Evolutionary conservation across 2,329 filamentous ascomycete genomes (phyloP).

Genomic region (Triangularia verruculosa): DNA sequence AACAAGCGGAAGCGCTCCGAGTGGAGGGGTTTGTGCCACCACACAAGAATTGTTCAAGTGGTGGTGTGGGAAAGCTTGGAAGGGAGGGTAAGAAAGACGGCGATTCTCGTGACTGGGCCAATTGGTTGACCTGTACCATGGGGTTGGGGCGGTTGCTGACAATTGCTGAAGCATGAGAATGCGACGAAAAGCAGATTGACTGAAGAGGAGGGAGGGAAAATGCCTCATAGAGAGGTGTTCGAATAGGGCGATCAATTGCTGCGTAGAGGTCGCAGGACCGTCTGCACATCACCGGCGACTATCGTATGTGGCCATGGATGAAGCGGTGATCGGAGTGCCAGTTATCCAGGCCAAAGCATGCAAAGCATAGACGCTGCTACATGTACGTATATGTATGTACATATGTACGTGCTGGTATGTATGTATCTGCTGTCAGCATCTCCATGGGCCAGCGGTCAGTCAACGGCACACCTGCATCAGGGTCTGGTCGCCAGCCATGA

Average conservation of each 20-base stretch:
- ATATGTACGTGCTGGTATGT: neutral
- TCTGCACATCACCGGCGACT: constrained; percentile 21
- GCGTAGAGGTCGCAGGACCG: constrained; percentile 2
- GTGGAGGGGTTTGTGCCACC: constrained; percentile 9
- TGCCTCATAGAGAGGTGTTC: constrained; percentile 22
- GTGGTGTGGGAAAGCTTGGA: constrained; percentile 3
- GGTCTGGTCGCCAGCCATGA: neutral
- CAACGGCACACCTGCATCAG: neutral
- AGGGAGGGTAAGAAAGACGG: neutral
- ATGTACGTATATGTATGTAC: neutral
- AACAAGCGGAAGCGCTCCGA: constrained; percentile 13
- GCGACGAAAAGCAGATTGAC: constrained; percentile 12
- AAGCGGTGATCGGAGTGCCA: neutral
- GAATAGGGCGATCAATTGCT: neutral
- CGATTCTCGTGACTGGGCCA: neutral
- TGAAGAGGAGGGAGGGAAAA: constrained; percentile 17
- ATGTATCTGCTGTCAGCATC: neutral
- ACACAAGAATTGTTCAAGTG: neutral
- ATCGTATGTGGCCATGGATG: constrained; percentile 5
- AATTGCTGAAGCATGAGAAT: constrained; percentile 5
- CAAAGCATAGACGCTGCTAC: neutral
- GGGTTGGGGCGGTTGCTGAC: neutral
- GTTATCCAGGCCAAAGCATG: neutral
- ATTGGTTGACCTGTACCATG: neutral
- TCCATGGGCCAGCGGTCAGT: neutral